Evolutionary conservation across 306 rosid species (phyloP), one percentile per base, ranked within the genome.

Genomic region (Inga leiocalycina): DNA sequence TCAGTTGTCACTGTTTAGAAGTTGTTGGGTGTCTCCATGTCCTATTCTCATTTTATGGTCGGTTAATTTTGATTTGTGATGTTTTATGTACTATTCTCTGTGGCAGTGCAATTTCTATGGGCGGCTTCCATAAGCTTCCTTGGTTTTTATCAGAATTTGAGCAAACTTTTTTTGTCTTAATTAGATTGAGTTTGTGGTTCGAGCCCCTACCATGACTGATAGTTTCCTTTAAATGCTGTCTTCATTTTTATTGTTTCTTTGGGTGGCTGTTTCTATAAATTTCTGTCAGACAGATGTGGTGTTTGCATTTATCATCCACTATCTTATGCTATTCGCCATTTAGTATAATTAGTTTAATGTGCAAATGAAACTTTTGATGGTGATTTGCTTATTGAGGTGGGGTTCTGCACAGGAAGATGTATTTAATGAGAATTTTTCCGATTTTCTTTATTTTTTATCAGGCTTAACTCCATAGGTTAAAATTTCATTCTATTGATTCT

Each of bases 401-500:
- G 7, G 30, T 22, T 44, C 62, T 71, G 59, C 76, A 30, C 66
- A 24, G 41, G 76, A 77, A 41, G 56, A 49, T 49, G 16, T 32
- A 70, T n/a, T 14, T 10, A 35, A 37, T 79, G 45, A 67, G 62
- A 35, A 57, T 35, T 16, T 80, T 16, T 44, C 57, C 15, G 3
- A 37, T 74, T 72, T 52, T 19, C 43, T 46, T 14, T 35, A 41
- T 81, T 85, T 10, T 48, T 52, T 62, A 22, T 46, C 19, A 15
- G n/a, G 66, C 54, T 74, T 59, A 72, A 43, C 48, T 79, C 78
- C 61, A 44, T 43, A 65, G 76, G 74, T 78, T 75, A 54, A 37
- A 3, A 37, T 48, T 76, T 67, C 51, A 41, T 71, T 76, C 6
- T 77, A n/a, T 64, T 46, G 52, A 70, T 80, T 56, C 75, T 75